A percentile compares a stretch with the other conserved stretches of the same genome.
Evolutionary conservation across 768 basidiomycete genomes (phyloP).

Genomic region (Lactarius tabidus): DNA sequence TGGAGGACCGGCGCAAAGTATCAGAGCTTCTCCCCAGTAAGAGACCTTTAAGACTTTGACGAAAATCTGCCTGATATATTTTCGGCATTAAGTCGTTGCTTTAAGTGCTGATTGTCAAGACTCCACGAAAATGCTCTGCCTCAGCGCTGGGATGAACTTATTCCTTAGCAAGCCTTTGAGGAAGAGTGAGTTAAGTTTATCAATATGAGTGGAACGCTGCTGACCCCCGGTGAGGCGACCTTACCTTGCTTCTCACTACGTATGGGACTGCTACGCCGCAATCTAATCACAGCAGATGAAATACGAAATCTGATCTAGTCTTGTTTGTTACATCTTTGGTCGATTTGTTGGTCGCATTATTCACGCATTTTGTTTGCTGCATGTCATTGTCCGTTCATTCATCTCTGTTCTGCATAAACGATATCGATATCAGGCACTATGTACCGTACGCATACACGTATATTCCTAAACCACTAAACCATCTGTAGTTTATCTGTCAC

Average conservation of each 20-base stretch:
- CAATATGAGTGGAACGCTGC: neutral
- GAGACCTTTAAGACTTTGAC: slow-evolving; percentile 22
- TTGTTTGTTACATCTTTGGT: neutral
- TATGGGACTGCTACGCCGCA: slow-evolving; percentile 35
- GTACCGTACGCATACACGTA: neutral
- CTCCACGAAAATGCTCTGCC: slow-evolving; percentile 67
- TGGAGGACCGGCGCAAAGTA: slow-evolving; percentile 56
- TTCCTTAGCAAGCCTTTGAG: slow-evolving; percentile 73
- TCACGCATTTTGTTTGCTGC: neutral
- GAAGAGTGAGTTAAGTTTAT: slow-evolving; percentile 38
- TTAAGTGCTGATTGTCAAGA: slow-evolving; percentile 76
- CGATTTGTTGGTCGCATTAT: slow-evolving; percentile 9
- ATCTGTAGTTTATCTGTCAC: neutral
- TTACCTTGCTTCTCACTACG: slow-evolving; percentile 49
- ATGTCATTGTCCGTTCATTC: slow-evolving; percentile 1
- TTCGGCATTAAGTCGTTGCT: slow-evolving; percentile 49
- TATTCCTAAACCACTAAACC: slow-evolving; percentile 8
- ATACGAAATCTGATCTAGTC: neutral
- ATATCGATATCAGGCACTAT: neutral
- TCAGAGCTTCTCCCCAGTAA: slow-evolving; percentile 52
- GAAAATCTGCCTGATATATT: neutral
- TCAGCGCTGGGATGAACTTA: slow-evolving; percentile 76
- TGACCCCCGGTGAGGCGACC: slow-evolving; percentile 39
- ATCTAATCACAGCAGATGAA: neutral
- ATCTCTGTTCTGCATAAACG: neutral